phyloP scores from a whole-genome alignment of 495 filamentous ascomycete species.

The Diplogelasinospora grovesii region DNA sequence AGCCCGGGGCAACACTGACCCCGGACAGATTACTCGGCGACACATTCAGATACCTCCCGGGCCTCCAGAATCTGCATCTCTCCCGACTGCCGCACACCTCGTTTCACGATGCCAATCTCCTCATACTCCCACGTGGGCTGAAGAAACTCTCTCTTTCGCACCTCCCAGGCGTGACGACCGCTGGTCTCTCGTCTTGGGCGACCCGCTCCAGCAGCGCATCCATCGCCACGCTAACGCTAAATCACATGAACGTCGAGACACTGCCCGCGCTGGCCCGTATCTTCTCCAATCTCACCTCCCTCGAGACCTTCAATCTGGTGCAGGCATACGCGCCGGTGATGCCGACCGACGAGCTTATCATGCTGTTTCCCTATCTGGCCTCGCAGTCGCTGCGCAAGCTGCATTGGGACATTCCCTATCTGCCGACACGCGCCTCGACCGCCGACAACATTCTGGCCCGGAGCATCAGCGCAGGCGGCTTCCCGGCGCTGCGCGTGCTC shows the following conservation, averaged over 20 bases:
- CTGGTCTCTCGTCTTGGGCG: constrained; percentile 67
- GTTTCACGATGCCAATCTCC: constrained; percentile 64
- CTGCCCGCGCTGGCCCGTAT: constrained; percentile 69
- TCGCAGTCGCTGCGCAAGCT: constrained; percentile 59
- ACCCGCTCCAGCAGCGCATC: constrained; percentile 48
- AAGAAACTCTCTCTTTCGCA: constrained; percentile 68
- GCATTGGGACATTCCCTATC: constrained; percentile 73
- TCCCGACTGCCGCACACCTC: constrained; percentile 64
- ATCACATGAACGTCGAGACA: constrained; percentile 60
- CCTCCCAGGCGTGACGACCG: constrained; percentile 69
- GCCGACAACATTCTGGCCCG: constrained; percentile 68
- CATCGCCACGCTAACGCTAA: constrained; percentile 55
- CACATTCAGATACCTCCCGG: constrained; percentile 57
- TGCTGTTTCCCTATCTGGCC: constrained; percentile 61
- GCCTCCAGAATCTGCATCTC: constrained; percentile 65
- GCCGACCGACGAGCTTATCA: constrained; percentile 53
- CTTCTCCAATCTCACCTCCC: constrained; percentile 54
- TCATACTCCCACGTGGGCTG: constrained; percentile 64
- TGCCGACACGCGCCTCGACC: constrained; percentile 30
- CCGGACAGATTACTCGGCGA: constrained; percentile 62
- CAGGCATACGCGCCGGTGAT: constrained; percentile 59
- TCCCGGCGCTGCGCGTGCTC: constrained; percentile 61
- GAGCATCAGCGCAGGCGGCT: constrained; percentile 61
- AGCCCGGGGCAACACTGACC: constrained; percentile 54
- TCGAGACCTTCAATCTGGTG: constrained; percentile 63